Evolutionary conservation across 169 alveolate species (phyloP).

Genomic region (Cryptosporidium parvum): DNA sequence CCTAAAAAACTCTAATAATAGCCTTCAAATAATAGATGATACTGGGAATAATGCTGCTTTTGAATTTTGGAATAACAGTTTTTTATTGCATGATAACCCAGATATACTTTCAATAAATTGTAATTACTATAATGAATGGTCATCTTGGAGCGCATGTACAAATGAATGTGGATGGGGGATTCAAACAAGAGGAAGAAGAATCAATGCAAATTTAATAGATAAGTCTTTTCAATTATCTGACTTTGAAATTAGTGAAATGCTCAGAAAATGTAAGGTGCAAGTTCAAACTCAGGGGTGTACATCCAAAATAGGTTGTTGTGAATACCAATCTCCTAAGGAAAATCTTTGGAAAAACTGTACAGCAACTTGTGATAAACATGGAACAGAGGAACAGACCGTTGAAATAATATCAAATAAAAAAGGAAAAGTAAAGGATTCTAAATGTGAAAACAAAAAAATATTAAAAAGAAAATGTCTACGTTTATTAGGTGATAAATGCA

Average conservation of each 20-base stretch:
- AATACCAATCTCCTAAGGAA: conserved; percentile 25
- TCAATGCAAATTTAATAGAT: conserved; percentile 11
- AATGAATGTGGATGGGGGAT: conserved; percentile 60
- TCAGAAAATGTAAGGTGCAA: conserved; percentile 20
- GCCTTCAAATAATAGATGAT: background rate
- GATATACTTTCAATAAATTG: conserved; percentile 36
- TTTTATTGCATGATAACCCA: conserved; percentile 33
- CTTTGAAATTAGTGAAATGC: background rate
- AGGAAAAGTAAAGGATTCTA: conserved; percentile 6
- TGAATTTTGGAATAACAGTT: conserved; percentile 33
- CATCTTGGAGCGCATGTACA: conserved; percentile 54
- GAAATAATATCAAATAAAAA: conserved; percentile 21
- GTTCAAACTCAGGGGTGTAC: conserved; percentile 62
- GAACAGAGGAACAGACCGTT: conserved; percentile 35
- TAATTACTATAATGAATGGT: conserved; percentile 36
- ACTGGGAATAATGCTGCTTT: background rate
- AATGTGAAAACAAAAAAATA: conserved; percentile 21
- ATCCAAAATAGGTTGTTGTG: conserved; percentile 36
- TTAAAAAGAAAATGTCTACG: conserved; percentile 17
- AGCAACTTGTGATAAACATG: conserved; percentile 3
- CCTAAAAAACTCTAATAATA: background rate
- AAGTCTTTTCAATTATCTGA: background rate
- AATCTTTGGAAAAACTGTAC: conserved; percentile 24
- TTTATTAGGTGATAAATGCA: conserved; percentile 2
- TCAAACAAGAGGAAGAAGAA: conserved; percentile 66